Evolutionary conservation across 2,329 filamentous ascomycete genomes (phyloP), one percentile per base, ranked within the genome.

Genomic region (Plenodomus biglobosus): DNA sequence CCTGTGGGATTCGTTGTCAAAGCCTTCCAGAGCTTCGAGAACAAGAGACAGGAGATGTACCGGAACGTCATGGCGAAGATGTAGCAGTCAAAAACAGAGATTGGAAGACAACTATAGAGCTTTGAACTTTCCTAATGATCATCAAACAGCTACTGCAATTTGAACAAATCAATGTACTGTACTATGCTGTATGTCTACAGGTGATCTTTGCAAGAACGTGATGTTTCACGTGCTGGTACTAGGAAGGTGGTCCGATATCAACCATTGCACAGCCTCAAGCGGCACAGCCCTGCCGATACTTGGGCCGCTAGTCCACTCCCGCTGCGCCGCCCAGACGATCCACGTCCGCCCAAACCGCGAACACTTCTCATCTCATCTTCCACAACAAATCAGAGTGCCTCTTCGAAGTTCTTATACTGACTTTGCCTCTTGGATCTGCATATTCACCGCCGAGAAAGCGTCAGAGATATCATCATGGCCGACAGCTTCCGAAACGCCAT

Each of bases 401-500:
- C 34, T 8, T 16, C 3, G 22, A 36, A 13, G 13, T 38, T 36
- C 10, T 10, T 38, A 44, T 27, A 43, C 35, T 20, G 27, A 34
- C 32, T n/a, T 20, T 52, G 38, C 22, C 16, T 3, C 27, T 32
- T 11, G 10, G 10, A 24, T 10, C 27, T 32, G 27, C 8, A 32
- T 15, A 32, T 32, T 10, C 10, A 15, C 11, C 27, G 13, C 27
- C 27, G 15, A 32, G 8, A 32, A 6, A 32, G 13, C 11, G 13
- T 11, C 13, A 32, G 3, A 24, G 22, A 5, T 6, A n/a, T 27
- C 54, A 59, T 37, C 44, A 72, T 73, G 69, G 55, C 65, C 52
- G 75, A 78, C 63, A 70, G 74, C 52, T 75, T 79, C 68, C 74
- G 68, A 52, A 74, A 76, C 50, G 83, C 83, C 38, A 81, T 84